Evolutionary conservation across 129 eudicot genomes (phyloP), one percentile per base, ranked within the genome.

Genomic region (Pittosporum tobira): DNA sequence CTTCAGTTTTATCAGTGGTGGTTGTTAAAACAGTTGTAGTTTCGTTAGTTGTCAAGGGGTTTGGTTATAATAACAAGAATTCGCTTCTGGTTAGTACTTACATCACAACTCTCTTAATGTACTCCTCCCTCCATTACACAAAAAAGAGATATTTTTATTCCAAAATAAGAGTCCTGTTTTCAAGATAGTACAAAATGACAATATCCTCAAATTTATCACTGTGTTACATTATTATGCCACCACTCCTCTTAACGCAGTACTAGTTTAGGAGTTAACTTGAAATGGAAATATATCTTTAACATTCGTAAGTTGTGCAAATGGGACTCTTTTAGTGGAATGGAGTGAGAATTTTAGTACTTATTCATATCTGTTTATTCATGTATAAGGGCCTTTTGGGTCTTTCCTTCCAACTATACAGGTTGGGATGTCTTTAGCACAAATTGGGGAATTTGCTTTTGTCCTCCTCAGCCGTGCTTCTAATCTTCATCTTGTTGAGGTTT

Each of bases 401-500:
- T 62, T n/a, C n/a, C n/a, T n/a, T n/a, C n/a, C 51, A 18, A 29
- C 53, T 27, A 55, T 71, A 72, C 70, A 91, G 98, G 98, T 91
- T 24, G 98, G 96, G 22, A 91, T 91, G 98, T 91, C 98, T 57
- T 76, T 91, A 67, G 98, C 98, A 48, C 98, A 91, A 57, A 91
- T 91, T 30, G 98, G 98, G 67, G 98, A 91, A 72, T 91, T 91
- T 58, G 95, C 98, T 48, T 91, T 91, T 78, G 98, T 91, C 48
- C 87, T 91, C 50, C 96, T 91, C 31, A 91, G 98, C 63, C 96
- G 98, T 63, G 98, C 98, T 57, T 91, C 96, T 46, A 91, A 91
- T 71, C 80, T 91, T 75, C 95, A 91, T 78, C 96, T 91, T 21
- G 98, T 91, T 70, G 98, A 86, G 95, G 98, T 91, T 43, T 11